phyloP scores from a whole-genome alignment of 441 rosid genomes.

The Jatropha multifida region DNA sequence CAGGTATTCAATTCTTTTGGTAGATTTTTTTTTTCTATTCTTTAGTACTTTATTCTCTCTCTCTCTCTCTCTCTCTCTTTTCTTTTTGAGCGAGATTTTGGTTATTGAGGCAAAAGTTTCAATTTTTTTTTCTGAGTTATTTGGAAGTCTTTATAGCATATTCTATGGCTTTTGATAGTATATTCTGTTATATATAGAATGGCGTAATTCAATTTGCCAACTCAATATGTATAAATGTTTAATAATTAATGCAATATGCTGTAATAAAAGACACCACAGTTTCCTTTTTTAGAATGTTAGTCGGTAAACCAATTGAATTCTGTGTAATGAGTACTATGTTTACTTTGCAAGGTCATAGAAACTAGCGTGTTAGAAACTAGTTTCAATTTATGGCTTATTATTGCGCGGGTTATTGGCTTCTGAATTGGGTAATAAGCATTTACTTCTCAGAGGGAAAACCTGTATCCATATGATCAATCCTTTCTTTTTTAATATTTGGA shows the following conservation, averaged over 20 bases:
- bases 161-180: conserved; percentile 10
- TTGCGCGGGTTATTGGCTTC: conserved; percentile 20
- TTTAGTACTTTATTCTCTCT: background rate
- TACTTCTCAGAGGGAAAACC: conserved; percentile 15
- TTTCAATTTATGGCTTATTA: conserved; percentile 9
- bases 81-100: conserved; percentile 7
- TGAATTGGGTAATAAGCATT: conserved; percentile 19
- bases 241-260: conserved; percentile 22
- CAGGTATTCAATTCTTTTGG: conserved; percentile 32
- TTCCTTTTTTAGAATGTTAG: conserved; percentile 17
- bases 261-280: conserved; percentile 15
- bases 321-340: background rate
- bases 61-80: background rate
- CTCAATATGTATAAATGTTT: conserved; percentile 1
- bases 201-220: conserved; percentile 16
- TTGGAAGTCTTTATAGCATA: background rate
- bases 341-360: conserved; percentile 8
- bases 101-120: conserved; percentile 20
- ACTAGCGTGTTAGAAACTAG: background rate
- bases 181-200: conserved; percentile 14
- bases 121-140: background rate
- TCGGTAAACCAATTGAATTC: conserved; percentile 20
- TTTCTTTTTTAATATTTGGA: background rate
- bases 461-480: background rate
- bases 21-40: conserved; percentile 13